A percentile compares a stretch with the other conserved stretches of the same genome.
phyloP scores from a whole-genome alignment of 2,329 filamentous ascomycete species.

The Ophiobolus disseminans region DNA sequence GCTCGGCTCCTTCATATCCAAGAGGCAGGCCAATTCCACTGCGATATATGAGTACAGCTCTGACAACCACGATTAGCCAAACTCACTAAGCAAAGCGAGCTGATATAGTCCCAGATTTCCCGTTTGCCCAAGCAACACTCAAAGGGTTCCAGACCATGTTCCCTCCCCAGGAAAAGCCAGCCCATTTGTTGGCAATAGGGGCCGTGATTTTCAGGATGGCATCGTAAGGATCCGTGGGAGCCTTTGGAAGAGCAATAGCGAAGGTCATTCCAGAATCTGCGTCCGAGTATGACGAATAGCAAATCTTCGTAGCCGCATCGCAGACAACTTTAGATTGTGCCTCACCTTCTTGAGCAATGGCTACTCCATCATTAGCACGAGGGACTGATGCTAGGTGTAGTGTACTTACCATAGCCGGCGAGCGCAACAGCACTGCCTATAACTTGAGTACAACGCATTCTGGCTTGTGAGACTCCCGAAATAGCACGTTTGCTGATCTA shows the following conservation, averaged over 20 bases:
- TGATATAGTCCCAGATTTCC: constrained; percentile 34
- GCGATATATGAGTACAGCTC: constrained; percentile 20
- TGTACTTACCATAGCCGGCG: constrained; percentile 29
- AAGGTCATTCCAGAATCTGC: constrained; percentile 37
- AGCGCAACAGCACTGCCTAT: constrained; percentile 39
- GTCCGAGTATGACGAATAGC: constrained; percentile 40
- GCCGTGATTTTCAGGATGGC: constrained; percentile 40
- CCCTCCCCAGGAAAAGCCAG: constrained; percentile 42
- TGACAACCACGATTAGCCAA: not conserved
- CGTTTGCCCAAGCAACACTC: constrained; percentile 42
- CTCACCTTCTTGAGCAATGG: constrained; percentile 39
- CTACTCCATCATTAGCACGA: constrained; percentile 23
- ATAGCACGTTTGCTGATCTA: constrained; percentile 12
- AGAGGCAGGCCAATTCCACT: constrained; percentile 37
- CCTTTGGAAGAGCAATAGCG: constrained; percentile 41
- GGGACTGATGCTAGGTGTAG: not conserved
- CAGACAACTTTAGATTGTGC: constrained; percentile 37
- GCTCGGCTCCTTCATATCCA: constrained; percentile 37
- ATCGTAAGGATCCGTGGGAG: constrained; percentile 39
- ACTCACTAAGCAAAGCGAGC: constrained; percentile 44
- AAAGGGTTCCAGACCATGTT: constrained; percentile 45
- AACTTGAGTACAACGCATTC: constrained; percentile 37
- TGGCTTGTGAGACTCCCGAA: constrained; percentile 10
- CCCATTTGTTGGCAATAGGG: constrained; percentile 35
- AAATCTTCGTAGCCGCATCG: constrained; percentile 41